Percentiles rank a stretch among this genome's conserved stretches.
Evolutionary conservation across 768 basidiomycete genomes (phyloP).

Genomic region (Coprinopsis strossmayeri): DNA sequence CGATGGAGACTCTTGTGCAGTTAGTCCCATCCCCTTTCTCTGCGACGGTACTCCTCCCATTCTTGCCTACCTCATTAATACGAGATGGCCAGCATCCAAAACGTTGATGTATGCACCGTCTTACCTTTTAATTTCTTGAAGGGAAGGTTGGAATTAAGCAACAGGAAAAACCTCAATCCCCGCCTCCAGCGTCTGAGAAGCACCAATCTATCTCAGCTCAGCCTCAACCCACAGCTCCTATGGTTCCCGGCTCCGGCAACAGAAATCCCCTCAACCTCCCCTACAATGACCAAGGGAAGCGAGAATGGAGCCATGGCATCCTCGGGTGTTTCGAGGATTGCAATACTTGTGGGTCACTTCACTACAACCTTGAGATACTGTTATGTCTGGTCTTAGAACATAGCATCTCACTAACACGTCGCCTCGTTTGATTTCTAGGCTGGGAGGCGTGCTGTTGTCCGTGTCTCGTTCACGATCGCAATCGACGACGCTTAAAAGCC

Average conservation of each 20-base stretch:
- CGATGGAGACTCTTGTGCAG: no score
- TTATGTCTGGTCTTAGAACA: not conserved
- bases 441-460: conserved; percentile 18
- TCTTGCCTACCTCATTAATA: no score
- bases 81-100: no score
- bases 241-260: conserved; percentile 14
- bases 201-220: not conserved
- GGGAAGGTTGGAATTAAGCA: no score
- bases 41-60: no score
- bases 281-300: conserved; percentile 20
- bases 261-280: conserved; percentile 22
- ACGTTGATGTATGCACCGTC: no score
- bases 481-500: conserved; percentile 15
- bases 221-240: not conserved
- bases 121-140: no score
- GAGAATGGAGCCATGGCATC: conserved; percentile 25
- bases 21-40: no score
- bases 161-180: no score
- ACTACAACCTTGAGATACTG: not conserved
- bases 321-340: conserved; percentile 18
- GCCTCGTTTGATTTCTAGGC: conserved; percentile 4
- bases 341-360: conserved; percentile 16
- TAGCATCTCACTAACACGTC: not conserved
- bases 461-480: conserved; percentile 15
- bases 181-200: no score